Conservation (phyloP, 768 basidiomycete species). For the Leccinum sublutescens region DNA sequence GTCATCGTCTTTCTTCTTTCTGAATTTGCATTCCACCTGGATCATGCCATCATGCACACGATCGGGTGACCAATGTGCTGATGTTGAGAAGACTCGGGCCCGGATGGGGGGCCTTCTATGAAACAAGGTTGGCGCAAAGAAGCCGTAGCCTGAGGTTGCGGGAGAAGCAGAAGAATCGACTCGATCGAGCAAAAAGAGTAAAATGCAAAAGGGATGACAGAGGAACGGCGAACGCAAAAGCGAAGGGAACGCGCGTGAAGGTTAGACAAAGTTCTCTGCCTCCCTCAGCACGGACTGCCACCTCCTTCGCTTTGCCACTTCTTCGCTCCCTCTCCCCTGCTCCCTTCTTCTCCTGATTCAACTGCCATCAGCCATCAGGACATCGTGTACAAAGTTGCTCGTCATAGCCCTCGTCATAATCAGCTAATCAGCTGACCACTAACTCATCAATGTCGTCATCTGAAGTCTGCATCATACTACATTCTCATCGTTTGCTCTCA, state of each 20-base stretch:
- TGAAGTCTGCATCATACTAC: background rate
- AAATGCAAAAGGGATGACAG: background rate
- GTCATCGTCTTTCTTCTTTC: too few relatives aligned
- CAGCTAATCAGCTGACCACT: background rate
- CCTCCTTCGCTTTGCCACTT: background rate
- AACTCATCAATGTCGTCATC: too few relatives aligned
- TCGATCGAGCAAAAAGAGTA: background rate
- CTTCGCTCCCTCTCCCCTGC: background rate
- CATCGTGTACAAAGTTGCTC: background rate
- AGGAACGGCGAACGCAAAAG: background rate
- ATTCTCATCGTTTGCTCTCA: background rate
- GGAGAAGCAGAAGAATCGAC: background rate
- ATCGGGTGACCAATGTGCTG: background rate
- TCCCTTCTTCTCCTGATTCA: background rate
- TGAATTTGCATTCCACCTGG: too few relatives aligned
- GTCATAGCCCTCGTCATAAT: background rate
- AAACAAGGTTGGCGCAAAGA: background rate
- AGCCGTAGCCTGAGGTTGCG: background rate
- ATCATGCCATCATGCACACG: too few relatives aligned
- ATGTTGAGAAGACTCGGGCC: background rate
- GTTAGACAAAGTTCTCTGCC: too few relatives aligned
- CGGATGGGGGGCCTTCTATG: background rate
- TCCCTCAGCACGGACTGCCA: too few relatives aligned
- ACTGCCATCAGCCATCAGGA: background rate
- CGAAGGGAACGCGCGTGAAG: background rate